These are phyloP conservation scores for Coemansia sp. DNA, from an alignment of 192 early-diverging fungal genomes.

Conservation along the genomic window DNA sequence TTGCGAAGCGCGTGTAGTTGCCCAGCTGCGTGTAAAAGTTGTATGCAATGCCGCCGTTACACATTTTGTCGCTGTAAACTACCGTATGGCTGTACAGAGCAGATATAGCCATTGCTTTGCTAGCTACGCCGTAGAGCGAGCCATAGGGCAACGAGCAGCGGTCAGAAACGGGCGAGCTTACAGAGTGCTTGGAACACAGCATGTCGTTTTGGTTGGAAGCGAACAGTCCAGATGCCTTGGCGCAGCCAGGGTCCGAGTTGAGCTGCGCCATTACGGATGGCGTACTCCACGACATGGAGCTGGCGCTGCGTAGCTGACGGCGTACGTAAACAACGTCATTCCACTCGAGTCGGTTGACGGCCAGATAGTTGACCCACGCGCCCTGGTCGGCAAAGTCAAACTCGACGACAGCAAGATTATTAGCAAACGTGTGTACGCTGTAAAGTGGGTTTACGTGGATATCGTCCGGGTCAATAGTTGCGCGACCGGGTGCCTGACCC, in stretches of 20 bases:
- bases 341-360: conserved; percentile 31
- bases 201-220: conserved; percentile 16
- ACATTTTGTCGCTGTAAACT: conserved; percentile 16
- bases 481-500: conserved; percentile 12
- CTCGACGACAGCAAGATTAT: conserved; percentile 33
- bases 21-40: conserved; percentile 28
- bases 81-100: conserved; percentile 32
- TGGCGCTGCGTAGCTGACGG: background rate
- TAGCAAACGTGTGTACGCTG: conserved; percentile 9
- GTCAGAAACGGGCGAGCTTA: background rate
- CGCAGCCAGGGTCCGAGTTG: conserved; percentile 12
- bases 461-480: background rate
- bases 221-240: conserved; percentile 14
- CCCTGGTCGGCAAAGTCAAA: conserved; percentile 20
- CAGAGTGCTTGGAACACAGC: conserved; percentile 15
- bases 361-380: conserved; percentile 28
- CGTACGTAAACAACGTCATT: conserved; percentile 19
- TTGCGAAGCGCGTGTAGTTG: conserved; percentile 17
- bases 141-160: conserved; percentile 38
- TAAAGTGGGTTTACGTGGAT: conserved; percentile 23
- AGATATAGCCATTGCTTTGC: conserved; percentile 15
- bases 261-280: background rate
- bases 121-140: conserved; percentile 21
- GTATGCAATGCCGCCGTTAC: conserved; percentile 14
- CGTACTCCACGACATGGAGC: conserved; percentile 8